Conservation (phyloP, 768 basidiomycete genomes). For the Rhodotorula kratochvilovae region DNA sequence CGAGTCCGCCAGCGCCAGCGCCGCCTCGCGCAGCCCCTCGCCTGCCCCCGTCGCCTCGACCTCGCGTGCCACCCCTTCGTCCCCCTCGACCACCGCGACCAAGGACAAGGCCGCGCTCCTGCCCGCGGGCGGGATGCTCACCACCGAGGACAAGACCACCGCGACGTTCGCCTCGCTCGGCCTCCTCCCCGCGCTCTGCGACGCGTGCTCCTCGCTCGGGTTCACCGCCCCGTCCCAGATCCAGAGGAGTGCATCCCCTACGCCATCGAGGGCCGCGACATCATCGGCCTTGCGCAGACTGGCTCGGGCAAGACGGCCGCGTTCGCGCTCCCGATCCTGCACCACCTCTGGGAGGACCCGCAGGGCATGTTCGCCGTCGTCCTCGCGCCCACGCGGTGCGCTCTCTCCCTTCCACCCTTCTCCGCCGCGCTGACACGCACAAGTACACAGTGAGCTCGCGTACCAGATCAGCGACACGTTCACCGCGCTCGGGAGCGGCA, state of each 20-base stretch:
- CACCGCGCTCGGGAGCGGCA: conserved; percentile 79
- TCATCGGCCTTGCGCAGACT: conserved; percentile 97
- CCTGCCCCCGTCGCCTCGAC: conserved; percentile 8
- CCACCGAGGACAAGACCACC: conserved; percentile 13
- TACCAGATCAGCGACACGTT: conserved; percentile 98
- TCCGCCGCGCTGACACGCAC: conserved; percentile 52
- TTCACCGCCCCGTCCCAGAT: conserved; percentile 88
- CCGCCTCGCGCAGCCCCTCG: conserved; percentile 7
- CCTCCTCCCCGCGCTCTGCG: conserved; percentile 79
- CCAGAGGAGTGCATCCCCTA: conserved; percentile 77
- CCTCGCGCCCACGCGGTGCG: conserved; percentile 78
- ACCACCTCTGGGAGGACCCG: conserved; percentile 93
- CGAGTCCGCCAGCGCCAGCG: neutral
- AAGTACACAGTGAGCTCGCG: conserved; percentile 73
- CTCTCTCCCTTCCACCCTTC: conserved; percentile 67
- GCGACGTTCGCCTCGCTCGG: conserved; percentile 75
- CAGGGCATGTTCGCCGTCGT: conserved; percentile 88
- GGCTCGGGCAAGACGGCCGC: conserved; percentile 98
- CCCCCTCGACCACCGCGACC: neutral
- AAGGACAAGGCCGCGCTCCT: neutral
- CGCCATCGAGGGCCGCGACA: conserved; percentile 85
- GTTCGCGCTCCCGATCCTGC: conserved; percentile 90
- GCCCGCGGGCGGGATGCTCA: conserved; percentile 5
- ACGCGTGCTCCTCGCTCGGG: conserved; percentile 72
- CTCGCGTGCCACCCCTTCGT: conserved; percentile 15